Evolutionary conservation across 2,329 filamentous ascomycete genomes (phyloP).

Genomic region (Endoconidiophora laricicola): DNA sequence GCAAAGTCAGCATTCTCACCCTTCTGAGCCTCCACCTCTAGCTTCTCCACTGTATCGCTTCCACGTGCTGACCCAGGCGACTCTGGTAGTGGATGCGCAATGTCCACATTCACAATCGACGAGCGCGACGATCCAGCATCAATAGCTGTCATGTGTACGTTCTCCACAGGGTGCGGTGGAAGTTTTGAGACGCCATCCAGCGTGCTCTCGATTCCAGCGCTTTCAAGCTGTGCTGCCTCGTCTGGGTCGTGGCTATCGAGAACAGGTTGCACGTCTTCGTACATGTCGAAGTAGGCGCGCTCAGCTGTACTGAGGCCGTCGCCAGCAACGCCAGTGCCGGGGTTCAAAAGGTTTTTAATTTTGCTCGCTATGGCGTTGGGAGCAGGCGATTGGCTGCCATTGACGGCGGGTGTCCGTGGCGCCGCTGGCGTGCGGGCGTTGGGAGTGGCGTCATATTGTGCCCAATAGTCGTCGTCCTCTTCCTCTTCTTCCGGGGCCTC

Average conservation of each 20-base stretch:
- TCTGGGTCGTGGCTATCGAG: conserved; percentile 72
- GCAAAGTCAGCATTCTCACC: conserved; percentile 52
- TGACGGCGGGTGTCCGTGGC: conserved; percentile 16
- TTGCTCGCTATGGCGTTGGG: conserved; percentile 5
- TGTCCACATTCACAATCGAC: conserved; percentile 17
- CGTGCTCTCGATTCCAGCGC: conserved; percentile 20
- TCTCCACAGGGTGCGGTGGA: not conserved
- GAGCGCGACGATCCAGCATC: conserved; percentile 2
- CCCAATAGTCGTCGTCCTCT: conserved; percentile 36
- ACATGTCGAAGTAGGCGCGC: conserved; percentile 59
- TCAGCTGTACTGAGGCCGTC: conserved; percentile 30
- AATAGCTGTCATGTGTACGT: not conserved
- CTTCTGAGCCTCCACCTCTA: conserved; percentile 38
- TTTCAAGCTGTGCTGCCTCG: conserved; percentile 27
- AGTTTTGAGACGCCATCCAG: conserved; percentile 16
- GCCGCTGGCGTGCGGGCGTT: conserved; percentile 43
- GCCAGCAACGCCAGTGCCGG: not conserved
- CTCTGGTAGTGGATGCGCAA: conserved; percentile 40
- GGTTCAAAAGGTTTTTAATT: conserved; percentile 1
- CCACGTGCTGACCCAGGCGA: conserved; percentile 42
- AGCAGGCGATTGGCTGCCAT: conserved; percentile 18
- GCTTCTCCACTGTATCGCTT: conserved; percentile 42
- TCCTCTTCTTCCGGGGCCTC: conserved; percentile 14
- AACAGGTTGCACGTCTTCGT: conserved; percentile 62
- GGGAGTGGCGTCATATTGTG: conserved; percentile 36